Evolutionary conservation across 176 grass and related monocot genomes (phyloP).

Genomic region (Panicum miliaceum): DNA sequence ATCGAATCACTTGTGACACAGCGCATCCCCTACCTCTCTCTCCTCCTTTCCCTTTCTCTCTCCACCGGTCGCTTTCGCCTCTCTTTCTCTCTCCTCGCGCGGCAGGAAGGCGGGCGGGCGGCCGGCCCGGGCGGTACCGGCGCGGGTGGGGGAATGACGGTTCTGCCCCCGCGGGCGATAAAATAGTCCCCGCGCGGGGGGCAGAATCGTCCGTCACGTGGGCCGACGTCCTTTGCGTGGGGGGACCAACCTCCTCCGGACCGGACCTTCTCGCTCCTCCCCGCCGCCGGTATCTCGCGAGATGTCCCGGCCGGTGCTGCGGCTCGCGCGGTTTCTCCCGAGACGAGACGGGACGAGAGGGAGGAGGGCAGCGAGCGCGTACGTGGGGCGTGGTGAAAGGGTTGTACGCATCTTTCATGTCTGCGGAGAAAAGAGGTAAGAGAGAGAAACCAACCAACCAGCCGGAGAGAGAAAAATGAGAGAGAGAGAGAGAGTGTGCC

Average conservation of each 20-base stretch:
- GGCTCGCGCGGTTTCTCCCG: neutral
- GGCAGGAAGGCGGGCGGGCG: too few relatives aligned
- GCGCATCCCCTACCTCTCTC: neutral
- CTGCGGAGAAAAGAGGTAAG: neutral
- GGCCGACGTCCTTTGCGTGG: slow-evolving; percentile 58
- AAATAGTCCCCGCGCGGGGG: neutral
- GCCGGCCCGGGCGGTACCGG: neutral
- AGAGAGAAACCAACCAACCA: neutral
- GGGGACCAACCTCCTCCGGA: slow-evolving; percentile 4
- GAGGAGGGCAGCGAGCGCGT: neutral
- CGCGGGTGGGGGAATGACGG: slow-evolving; percentile 23
- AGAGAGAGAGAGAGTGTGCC: neutral
- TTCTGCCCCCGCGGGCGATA: slow-evolving; percentile 1
- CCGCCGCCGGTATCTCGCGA: neutral
- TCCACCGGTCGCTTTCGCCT: slow-evolving; percentile 27
- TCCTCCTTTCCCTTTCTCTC: neutral
- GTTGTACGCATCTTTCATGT: slow-evolving; percentile 29
- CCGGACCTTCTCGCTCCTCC: neutral
- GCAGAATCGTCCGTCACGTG: slow-evolving; percentile 47
- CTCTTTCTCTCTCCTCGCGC: neutral
- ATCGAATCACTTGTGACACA: slow-evolving; percentile 44
- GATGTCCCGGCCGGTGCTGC: neutral
- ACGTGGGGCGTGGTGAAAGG: slow-evolving; percentile 30
- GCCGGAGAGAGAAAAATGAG: too few relatives aligned
- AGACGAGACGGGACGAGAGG: neutral